These are phyloP conservation scores for Hymenoscyphus linearis DNA, from an alignment of 2,329 filamentous ascomycete genomes.

Conservation along the genomic window DNA sequence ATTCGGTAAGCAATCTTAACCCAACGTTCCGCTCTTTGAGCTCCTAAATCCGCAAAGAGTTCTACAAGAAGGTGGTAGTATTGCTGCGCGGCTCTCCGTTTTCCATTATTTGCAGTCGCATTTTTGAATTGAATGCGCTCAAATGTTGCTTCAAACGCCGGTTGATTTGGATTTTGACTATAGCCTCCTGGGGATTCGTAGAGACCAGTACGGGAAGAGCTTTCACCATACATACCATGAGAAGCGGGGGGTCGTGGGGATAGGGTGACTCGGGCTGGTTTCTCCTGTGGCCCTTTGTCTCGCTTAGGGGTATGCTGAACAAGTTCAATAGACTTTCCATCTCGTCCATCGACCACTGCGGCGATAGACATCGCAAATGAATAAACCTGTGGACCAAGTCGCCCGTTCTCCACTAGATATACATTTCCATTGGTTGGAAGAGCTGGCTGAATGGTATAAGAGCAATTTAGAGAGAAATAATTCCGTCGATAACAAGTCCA, in stretches of 20 bases:
- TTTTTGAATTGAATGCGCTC: constrained; percentile 73
- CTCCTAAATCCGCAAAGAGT: constrained; percentile 52
- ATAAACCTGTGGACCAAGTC: constrained; percentile 39
- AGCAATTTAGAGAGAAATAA: constrained; percentile 64
- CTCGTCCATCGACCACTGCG: constrained; percentile 57
- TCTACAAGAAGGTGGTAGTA: constrained; percentile 69
- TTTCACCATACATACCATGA: constrained; percentile 24
- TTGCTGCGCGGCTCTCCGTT: constrained; percentile 66
- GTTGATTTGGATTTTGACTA: constrained; percentile 25
- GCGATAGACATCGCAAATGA: constrained; percentile 62
- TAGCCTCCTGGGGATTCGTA: constrained; percentile 21
- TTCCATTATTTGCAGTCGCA: constrained; percentile 70
- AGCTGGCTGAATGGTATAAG: constrained; percentile 51
- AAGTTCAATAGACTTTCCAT: constrained; percentile 62
- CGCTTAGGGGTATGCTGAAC: constrained; percentile 72
- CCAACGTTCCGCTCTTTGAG: constrained; percentile 38
- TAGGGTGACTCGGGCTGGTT: constrained; percentile 45
- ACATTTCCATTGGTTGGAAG: constrained; percentile 38
- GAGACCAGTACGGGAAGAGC: constrained; percentile 14
- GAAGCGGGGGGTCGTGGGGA: constrained; percentile 28
- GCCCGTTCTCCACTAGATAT: constrained; percentile 25
- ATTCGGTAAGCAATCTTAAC: constrained; percentile 53
- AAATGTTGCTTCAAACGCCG: constrained; percentile 41
- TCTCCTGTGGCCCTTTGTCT: constrained; percentile 63
- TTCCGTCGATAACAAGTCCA: constrained; percentile 74